Percentiles rank a stretch among this genome's conserved stretches.
phyloP scores from a whole-genome alignment of 108 stramenopile species.

The Cylindrotheca fusiformis region DNA sequence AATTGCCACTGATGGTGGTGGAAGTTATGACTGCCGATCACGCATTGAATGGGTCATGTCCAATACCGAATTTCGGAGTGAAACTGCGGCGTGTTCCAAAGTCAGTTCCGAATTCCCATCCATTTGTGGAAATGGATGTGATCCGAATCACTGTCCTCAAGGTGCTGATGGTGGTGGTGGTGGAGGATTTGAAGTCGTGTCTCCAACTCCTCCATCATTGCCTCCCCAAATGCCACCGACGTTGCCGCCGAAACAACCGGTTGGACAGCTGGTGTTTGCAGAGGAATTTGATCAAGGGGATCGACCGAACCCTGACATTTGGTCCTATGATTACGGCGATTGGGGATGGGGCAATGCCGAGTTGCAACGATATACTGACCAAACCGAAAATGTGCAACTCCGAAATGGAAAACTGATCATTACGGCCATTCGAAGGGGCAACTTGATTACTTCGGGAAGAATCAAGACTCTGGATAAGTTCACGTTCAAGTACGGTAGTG shows the following conservation, averaged over 20 bases:
- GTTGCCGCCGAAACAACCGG: no score
- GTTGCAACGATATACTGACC: slow-evolving; percentile 31
- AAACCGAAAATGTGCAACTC: slow-evolving; percentile 19
- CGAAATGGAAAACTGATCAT: slow-evolving; percentile 19
- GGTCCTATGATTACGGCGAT: slow-evolving; percentile 36
- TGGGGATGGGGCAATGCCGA: slow-evolving; percentile 45
- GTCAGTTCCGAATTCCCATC: slow-evolving; percentile 1
- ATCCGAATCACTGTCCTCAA: no score
- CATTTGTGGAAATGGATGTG: slow-evolving; percentile 4
- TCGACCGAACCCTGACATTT: slow-evolving; percentile 27
- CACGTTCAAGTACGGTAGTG: slow-evolving; percentile 22
- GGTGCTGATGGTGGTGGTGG: no score
- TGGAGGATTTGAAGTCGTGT: no score
- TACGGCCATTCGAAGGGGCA: slow-evolving; percentile 2
- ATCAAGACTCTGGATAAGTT: slow-evolving; percentile 11
- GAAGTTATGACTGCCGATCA: neutral
- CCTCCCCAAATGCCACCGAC: no score
- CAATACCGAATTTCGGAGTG: neutral
- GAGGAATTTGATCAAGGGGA: slow-evolving; percentile 44
- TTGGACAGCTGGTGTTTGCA: slow-evolving; percentile 37
- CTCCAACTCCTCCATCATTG: no score
- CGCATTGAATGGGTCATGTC: slow-evolving; percentile 11
- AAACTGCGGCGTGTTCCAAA: neutral
- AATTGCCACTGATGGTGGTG: neutral
- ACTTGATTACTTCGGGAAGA: slow-evolving; percentile 31